A percentile compares a stretch with the other conserved stretches of the same genome.
phyloP scores from a whole-genome alignment of 2,329 filamentous ascomycete genomes.

The Knoxdaviesia capensis region DNA sequence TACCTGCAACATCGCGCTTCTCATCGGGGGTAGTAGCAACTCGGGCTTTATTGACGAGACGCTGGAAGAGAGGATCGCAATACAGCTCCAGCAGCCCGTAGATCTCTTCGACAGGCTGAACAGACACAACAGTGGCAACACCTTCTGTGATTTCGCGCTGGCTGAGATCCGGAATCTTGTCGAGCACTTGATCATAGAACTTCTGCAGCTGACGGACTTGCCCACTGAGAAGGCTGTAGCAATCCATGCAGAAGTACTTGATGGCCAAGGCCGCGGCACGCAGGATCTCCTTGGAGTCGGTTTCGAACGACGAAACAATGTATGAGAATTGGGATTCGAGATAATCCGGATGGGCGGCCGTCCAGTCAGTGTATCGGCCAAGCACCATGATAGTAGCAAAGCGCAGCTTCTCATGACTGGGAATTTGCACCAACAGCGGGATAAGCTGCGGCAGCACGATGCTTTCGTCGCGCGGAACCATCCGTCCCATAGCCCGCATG shows the following conservation, averaged over 20 bases:
- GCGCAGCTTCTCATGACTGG: conserved; percentile 89
- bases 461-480: conserved; percentile 79
- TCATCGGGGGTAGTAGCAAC: conserved; percentile 63
- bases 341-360: conserved; percentile 78
- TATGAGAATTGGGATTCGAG: conserved; percentile 86
- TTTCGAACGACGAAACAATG: conserved; percentile 82
- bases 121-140: conserved; percentile 77
- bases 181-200: conserved; percentile 80
- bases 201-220: conserved; percentile 74
- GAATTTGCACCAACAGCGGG: conserved; percentile 82
- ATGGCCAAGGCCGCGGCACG: conserved; percentile 83
- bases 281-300: conserved; percentile 75
- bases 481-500: conserved; percentile 86
- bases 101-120: conserved; percentile 60
- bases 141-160: conserved; percentile 95
- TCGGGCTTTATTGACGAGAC: conserved; percentile 74
- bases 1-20: conserved; percentile 71
- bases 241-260: conserved; percentile 94
- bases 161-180: conserved; percentile 65
- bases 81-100: conserved; percentile 80
- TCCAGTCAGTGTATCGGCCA: conserved; percentile 95
- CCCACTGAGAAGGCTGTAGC: conserved; percentile 63
- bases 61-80: conserved; percentile 72
- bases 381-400: conserved; percentile 98
- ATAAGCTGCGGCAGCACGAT: conserved; percentile 82